Conservation (phyloP, 1,139 yeast genomes). For the Nakaseomyces bracarensis region DNA sequence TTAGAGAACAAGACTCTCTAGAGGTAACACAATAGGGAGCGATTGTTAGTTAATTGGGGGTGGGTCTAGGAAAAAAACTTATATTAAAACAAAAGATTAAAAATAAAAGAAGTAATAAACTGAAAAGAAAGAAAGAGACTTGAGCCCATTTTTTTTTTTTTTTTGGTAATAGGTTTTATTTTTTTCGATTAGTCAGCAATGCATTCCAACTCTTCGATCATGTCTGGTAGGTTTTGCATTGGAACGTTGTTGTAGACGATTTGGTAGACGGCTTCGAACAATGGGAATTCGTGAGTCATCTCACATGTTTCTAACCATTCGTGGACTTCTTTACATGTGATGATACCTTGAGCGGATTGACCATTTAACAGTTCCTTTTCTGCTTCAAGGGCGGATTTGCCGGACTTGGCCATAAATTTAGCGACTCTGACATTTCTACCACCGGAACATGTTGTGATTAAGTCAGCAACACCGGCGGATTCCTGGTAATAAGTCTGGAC, state of each 20-base stretch:
- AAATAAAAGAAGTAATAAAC: too few relatives aligned
- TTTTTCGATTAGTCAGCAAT: conserved; percentile 9
- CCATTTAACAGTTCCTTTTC: conserved; percentile 82
- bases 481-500: conserved; percentile 81
- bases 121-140: too few relatives aligned
- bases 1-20: too few relatives aligned
- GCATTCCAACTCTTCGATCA: conserved; percentile 41
- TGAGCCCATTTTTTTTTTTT: too few relatives aligned
- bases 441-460: conserved; percentile 92
- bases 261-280: conserved; percentile 76
- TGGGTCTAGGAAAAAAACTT: too few relatives aligned
- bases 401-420: conserved; percentile 61
- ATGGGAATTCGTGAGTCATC: conserved; percentile 67
- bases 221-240: conserved; percentile 54
- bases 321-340: conserved; percentile 83
- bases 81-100: too few relatives aligned
- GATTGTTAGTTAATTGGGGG: too few relatives aligned
- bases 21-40: neutral
- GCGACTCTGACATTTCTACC: conserved; percentile 93
- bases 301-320: conserved; percentile 61
- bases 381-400: conserved; percentile 65
- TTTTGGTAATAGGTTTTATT: neutral
- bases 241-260: conserved; percentile 67
- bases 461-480: conserved; percentile 93
- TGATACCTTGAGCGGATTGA: conserved; percentile 89